Percentiles rank a stretch among this genome's conserved stretches.
Conservation (phyloP, 176 grass and related monocot species). For the Miscanthus lutarioriparius region DNA sequence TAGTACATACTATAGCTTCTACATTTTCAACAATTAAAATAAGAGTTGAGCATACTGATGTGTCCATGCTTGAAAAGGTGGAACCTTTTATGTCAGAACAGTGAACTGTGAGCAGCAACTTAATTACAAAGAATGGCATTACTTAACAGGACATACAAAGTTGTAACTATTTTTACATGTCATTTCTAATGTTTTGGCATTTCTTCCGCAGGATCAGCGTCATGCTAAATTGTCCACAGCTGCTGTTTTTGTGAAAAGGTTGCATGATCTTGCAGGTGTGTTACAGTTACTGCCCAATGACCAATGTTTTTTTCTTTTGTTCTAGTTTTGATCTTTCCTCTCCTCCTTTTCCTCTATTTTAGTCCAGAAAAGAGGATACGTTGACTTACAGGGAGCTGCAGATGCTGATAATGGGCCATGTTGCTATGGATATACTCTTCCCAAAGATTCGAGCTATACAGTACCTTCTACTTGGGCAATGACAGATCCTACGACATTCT, state of each 20-base stretch:
- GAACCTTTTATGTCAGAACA: not conserved
- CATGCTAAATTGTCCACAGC: slow-evolving; percentile 69
- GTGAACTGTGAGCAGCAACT: not conserved
- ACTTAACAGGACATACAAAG: not conserved
- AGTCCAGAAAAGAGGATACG: slow-evolving; percentile 88
- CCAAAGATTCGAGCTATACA: slow-evolving; percentile 68
- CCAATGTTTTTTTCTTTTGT: not conserved
- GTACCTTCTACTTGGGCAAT: slow-evolving; percentile 73
- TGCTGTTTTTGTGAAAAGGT: slow-evolving; percentile 80
- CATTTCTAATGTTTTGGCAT: slow-evolving; percentile 39
- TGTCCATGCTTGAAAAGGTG: not conserved
- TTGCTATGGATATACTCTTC: slow-evolving; percentile 87
- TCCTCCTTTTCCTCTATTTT: slow-evolving; percentile 27
- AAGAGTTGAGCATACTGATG: not conserved
- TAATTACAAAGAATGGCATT: slow-evolving; percentile 16
- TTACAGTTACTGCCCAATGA: slow-evolving; percentile 23
- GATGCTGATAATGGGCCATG: slow-evolving; percentile 45
- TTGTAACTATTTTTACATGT: slow-evolving; percentile 3
- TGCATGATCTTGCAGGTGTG: slow-evolving; percentile 94
- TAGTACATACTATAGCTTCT: not conserved
- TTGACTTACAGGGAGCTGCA: slow-evolving; percentile 78
- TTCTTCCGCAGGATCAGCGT: slow-evolving; percentile 59
- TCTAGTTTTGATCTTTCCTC: slow-evolving; percentile 25
- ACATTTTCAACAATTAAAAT: slow-evolving; percentile 6
- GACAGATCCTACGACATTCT: slow-evolving; percentile 89